Percentiles rank a stretch among this genome's conserved stretches.
Conservation (phyloP, 345 rosid genomes). For the Adansonia digitata region DNA sequence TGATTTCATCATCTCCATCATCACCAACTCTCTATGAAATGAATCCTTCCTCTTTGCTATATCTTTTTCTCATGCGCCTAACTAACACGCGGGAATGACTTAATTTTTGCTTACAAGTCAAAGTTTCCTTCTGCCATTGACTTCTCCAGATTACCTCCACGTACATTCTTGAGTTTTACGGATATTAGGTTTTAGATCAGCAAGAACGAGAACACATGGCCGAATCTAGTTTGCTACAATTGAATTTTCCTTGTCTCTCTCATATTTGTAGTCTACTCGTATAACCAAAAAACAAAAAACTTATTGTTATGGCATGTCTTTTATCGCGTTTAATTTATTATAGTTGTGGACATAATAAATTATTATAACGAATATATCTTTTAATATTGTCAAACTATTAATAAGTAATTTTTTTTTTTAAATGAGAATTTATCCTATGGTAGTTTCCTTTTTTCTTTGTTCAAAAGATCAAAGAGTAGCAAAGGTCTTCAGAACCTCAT, state of each 20-base stretch:
- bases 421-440: background rate
- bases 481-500: background rate
- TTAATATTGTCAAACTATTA: background rate
- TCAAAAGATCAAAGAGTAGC: background rate
- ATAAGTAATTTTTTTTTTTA: background rate
- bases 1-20: background rate
- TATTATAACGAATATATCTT: background rate
- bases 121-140: background rate
- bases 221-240: background rate
- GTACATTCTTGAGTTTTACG: too few species aligned
- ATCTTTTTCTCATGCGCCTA: constrained; percentile 16
- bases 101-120: constrained; percentile 12
- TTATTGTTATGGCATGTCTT: too few species aligned
- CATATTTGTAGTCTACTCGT: background rate
- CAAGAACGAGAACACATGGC: background rate
- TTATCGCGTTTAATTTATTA: too few species aligned
- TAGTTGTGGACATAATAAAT: too few species aligned
- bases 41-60: background rate
- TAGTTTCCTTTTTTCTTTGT: background rate
- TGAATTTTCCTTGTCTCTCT: background rate
- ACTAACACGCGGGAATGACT: constrained; percentile 20
- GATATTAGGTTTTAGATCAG: too few species aligned
- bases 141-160: background rate
- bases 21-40: background rate
- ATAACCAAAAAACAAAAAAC: too few species aligned